Base-by-base conservation (phyloP, 2,329 filamentous ascomycete species). In the Aspergillus sp. region DNA sequence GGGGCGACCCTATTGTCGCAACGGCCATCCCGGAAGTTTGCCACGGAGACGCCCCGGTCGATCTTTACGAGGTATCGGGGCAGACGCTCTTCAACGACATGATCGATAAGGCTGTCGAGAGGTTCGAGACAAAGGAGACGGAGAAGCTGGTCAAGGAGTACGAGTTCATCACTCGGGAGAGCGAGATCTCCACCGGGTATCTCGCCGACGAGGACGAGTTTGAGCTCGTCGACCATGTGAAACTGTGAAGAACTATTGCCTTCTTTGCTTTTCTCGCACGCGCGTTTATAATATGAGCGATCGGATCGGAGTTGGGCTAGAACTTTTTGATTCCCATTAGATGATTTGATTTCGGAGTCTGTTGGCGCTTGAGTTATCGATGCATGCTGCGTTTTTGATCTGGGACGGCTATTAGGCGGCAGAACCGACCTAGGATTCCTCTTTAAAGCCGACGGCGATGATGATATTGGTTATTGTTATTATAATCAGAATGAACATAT, bases 141-240 rank as follows among this genome's bases (percentile, higher is more conserved):
- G 82, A 85, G 72, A 84, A 84, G 73, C 70, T 87, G 48, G 80
- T 85, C 69, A 82, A 81, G 73, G 84, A 87, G 73, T 87, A 86
- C 64, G 84, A 86, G 67, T 78, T 78, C 77, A 64, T 81, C 76
- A 63, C 79, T 25, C 66, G 66, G 17, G 71, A 74, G 52, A 70
- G 72, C 35, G 74, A 76, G 59, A 76, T 51, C 3, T 55, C 60
- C 21, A 55, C 44, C 27, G 67, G 69, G 27, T 70, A 71, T 57
- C 60, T 65, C 4, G 70, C 68, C 6, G 69, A 70, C 21, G 73
- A 74, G 45, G 77, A 77, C 54, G 77, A 77, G 53, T 79, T 77
- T 61, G 76, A 78, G 67, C 55, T 79, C 43, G 70, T 79, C 37
- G 70, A 75, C 53, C 67, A 70, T 46, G 64, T 67, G 56, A 62